These are phyloP conservation scores for Diddensiella santjacobensis DNA, from an alignment of 805 yeast species.

Conservation along the genomic window DNA sequence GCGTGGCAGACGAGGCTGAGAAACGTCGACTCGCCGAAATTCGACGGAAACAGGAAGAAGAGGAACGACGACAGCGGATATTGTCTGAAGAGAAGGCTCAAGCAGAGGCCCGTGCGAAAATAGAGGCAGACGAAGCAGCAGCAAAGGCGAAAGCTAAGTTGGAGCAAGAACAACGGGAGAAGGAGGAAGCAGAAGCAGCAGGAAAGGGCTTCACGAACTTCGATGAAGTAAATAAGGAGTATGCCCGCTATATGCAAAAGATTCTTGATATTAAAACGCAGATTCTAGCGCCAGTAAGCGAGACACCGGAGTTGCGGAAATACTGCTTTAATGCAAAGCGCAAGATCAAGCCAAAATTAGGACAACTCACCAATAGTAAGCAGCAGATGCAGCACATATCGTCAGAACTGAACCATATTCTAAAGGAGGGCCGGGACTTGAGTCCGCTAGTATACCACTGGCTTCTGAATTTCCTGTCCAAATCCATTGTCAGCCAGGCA, in stretches of 20 bases:
- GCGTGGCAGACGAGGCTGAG: conserved; percentile 12
- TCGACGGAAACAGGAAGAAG: conserved; percentile 17
- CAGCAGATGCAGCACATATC: conserved; percentile 48
- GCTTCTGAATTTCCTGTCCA: conserved; percentile 78
- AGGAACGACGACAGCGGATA: conserved; percentile 22
- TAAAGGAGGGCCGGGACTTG: conserved; percentile 44
- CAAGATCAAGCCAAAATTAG: conserved; percentile 81
- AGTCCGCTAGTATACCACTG: conserved; percentile 59
- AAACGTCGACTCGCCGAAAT: conserved; percentile 22
- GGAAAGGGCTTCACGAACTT: conserved; percentile 24
- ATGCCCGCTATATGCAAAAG: conserved; percentile 30
- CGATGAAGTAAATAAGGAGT: conserved; percentile 29
- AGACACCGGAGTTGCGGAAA: conserved; percentile 52
- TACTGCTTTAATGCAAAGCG: conserved; percentile 60
- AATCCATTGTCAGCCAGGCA: conserved; percentile 84
- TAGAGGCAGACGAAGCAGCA: conserved; percentile 27
- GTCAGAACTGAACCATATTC: conserved; percentile 46
- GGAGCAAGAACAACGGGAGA: conserved; percentile 20
- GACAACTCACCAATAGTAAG: conserved; percentile 77
- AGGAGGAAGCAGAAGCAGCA: conserved; percentile 15
- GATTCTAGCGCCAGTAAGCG: conserved; percentile 52
- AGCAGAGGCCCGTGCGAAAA: conserved; percentile 22
- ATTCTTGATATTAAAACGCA: conserved; percentile 51
- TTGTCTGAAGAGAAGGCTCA: conserved; percentile 26
- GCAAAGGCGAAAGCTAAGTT: conserved; percentile 22